Evolutionary conservation across 768 basidiomycete species (phyloP).

Genomic region (Suillus americanus): DNA sequence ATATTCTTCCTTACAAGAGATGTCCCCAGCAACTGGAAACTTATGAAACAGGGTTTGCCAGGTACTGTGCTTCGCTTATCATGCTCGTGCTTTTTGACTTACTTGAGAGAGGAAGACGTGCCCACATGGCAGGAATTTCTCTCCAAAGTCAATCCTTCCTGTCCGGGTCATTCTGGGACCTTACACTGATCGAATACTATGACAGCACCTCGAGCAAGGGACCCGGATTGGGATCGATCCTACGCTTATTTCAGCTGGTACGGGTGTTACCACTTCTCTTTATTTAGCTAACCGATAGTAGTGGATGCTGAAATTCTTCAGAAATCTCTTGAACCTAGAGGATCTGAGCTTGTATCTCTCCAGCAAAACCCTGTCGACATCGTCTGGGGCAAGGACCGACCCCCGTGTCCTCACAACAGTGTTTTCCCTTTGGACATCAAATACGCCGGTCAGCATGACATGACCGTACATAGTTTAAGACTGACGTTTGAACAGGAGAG

Average conservation of each 20-base stretch:
- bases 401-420: constrained; percentile 62
- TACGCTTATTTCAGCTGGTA: constrained; percentile 66
- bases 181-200: constrained; percentile 4
- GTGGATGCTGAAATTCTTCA: constrained; percentile 66
- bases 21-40: constrained; percentile 72
- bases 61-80: constrained; percentile 39
- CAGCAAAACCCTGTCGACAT: constrained; percentile 73
- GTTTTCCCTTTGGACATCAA: constrained; percentile 71
- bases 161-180: not conserved
- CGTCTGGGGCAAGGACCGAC: constrained; percentile 71
- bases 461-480: not conserved
- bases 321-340: constrained; percentile 50
- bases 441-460: constrained; percentile 56
- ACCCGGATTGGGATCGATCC: constrained; percentile 83
- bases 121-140: constrained; percentile 91
- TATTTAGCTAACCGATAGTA: constrained; percentile 21
- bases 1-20: not conserved
- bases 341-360: constrained; percentile 69
- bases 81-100: constrained; percentile 16
- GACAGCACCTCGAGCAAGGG: constrained; percentile 58
- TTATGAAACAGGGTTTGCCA: constrained; percentile 91
- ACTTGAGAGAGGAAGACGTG: constrained; percentile 52
- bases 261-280: not conserved
- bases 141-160: constrained; percentile 50
- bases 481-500: constrained; percentile 43